Conservation (phyloP, 2,329 filamentous ascomycete species). For the Aspergillus sp. region DNA sequence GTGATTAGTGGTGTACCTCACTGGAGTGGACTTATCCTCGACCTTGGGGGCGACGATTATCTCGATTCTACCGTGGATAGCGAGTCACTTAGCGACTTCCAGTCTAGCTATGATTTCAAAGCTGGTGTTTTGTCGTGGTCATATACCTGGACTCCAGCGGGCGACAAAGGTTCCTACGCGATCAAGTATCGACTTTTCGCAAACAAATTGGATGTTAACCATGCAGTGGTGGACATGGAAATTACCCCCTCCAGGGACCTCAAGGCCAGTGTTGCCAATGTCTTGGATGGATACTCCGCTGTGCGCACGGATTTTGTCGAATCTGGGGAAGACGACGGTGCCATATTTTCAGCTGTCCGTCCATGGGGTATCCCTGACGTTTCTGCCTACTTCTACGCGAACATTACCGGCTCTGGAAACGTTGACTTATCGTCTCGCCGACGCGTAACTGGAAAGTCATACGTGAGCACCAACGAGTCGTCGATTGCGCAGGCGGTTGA, state of each 20-base stretch:
- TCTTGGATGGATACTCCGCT: constrained; percentile 68
- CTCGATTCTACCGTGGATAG: constrained; percentile 62
- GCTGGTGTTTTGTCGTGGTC: constrained; percentile 64
- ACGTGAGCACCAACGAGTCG: constrained; percentile 58
- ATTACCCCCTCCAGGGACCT: constrained; percentile 56
- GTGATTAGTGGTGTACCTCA: constrained; percentile 72
- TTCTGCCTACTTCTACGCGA: constrained; percentile 59
- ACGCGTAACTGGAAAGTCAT: constrained; percentile 47
- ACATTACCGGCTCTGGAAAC: constrained; percentile 38
- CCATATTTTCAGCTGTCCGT: constrained; percentile 65
- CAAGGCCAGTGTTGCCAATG: constrained; percentile 62
- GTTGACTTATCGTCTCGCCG: constrained; percentile 45
- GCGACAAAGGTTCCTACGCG: constrained; percentile 50
- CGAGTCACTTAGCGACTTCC: constrained; percentile 60
- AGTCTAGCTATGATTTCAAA: constrained; percentile 61
- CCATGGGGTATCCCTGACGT: constrained; percentile 63
- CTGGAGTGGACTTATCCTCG: constrained; percentile 61
- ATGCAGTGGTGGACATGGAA: constrained; percentile 60
- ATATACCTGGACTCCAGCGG: constrained; percentile 64
- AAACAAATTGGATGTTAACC: constrained; percentile 63
- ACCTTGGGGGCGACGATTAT: constrained; percentile 53
- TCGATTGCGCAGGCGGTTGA: constrained; percentile 63
- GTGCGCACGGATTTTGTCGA: constrained; percentile 60
- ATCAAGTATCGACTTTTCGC: constrained; percentile 67
- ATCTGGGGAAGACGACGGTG: constrained; percentile 55